A percentile compares a stretch with the other conserved stretches of the same genome.
phyloP scores from a whole-genome alignment of 192 early-diverging fungal genomes.

The Chytriomyces sp. region DNA sequence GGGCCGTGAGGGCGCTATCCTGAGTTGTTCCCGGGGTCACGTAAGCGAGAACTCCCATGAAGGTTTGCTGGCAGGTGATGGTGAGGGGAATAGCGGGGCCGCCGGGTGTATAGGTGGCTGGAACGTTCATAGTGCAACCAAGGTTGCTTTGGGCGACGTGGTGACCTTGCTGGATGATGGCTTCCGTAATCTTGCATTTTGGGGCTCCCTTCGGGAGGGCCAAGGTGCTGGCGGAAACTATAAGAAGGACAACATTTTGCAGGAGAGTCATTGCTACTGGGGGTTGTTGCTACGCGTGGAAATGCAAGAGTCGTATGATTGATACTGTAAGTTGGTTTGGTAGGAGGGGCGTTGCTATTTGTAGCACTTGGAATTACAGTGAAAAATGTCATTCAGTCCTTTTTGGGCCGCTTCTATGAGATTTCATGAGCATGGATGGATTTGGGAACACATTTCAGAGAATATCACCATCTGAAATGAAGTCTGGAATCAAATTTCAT shows the following conservation, averaged over 20 bases:
- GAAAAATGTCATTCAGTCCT: too few species aligned
- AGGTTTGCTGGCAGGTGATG: neutral
- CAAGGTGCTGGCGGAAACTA: neutral
- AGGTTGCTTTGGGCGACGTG: neutral
- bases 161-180: conserved; percentile 1
- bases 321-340: neutral
- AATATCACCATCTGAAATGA: too few species aligned
- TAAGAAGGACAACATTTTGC: neutral
- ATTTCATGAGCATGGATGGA: too few species aligned
- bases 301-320: too few species aligned
- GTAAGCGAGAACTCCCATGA: conserved; percentile 38
- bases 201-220: conserved; percentile 26
- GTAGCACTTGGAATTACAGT: too few species aligned
- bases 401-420: too few species aligned
- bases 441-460: too few species aligned
- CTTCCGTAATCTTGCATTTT: conserved; percentile 12
- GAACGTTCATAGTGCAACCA: conserved; percentile 3
- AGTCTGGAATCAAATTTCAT: too few species aligned
- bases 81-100: conserved; percentile 25
- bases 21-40: conserved; percentile 25
- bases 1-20: conserved; percentile 24
- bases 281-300: neutral
- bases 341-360: neutral
- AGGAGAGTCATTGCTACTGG: neutral
- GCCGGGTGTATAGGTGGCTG: conserved; percentile 28